Evolutionary conservation across 2,329 filamentous ascomycete genomes (phyloP).

Genomic region (Byssochlamys sp.): DNA sequence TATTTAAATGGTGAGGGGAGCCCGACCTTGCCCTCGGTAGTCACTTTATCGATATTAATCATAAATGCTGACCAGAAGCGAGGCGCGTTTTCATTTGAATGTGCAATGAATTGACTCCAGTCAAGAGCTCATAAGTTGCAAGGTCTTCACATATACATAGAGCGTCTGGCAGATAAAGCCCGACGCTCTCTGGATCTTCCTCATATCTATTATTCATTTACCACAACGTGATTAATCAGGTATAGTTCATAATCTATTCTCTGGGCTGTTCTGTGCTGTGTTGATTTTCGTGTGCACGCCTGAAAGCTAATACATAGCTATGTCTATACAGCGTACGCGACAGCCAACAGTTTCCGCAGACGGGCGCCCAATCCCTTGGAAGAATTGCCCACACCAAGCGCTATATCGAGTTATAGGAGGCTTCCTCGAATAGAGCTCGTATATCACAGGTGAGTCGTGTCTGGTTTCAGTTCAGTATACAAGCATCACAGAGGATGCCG

Average conservation of each 20-base stretch:
- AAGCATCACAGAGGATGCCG: background rate
- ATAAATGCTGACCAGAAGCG: no score
- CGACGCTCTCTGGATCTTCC: no score
- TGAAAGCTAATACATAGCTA: background rate
- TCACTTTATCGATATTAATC: background rate
- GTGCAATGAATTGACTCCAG: no score
- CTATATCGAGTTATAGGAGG: no score
- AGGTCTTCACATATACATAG: no score
- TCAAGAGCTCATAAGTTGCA: no score
- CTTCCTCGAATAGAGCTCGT: background rate
- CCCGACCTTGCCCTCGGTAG: background rate
- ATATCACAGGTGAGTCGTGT: background rate
- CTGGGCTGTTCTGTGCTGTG: background rate
- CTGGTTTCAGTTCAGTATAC: background rate
- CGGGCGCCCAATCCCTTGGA: background rate
- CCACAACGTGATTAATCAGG: background rate
- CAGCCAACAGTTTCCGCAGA: background rate
- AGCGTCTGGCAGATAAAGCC: no score
- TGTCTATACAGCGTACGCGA: background rate
- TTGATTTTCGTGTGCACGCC: background rate
- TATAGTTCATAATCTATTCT: background rate
- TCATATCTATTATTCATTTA: background rate
- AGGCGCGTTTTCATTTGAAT: no score
- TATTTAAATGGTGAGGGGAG: background rate
- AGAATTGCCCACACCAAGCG: no score